These are phyloP conservation scores for Cercophora newfieldiana DNA, from an alignment of 495 filamentous ascomycete genomes.

Conservation along the genomic window DNA sequence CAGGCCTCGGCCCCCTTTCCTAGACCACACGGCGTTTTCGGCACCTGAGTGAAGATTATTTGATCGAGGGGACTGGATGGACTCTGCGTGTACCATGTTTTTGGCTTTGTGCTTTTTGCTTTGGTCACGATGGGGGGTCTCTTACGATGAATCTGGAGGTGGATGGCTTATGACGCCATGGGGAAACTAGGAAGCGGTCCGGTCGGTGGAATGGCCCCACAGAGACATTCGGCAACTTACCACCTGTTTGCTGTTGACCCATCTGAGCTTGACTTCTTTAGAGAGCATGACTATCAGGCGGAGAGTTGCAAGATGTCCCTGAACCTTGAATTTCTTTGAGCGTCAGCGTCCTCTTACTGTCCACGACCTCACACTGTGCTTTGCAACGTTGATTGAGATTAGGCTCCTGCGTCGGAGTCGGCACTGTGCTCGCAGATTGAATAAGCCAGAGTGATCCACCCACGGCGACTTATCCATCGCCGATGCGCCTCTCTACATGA, in stretches of 20 bases:
- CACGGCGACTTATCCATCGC: too few species aligned
- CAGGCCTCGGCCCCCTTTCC: conserved; percentile 10
- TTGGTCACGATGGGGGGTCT: conserved; percentile 5
- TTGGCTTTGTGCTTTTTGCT: conserved; percentile 14
- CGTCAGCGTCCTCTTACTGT: background rate
- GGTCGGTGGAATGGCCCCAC: background rate
- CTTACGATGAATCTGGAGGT: background rate
- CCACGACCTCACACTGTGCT: background rate
- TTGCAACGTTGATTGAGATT: background rate
- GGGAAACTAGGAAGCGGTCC: background rate
- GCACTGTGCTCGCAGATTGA: too few species aligned
- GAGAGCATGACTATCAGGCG: conserved; percentile 9
- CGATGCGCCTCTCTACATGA: too few species aligned
- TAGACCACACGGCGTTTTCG: conserved; percentile 22
- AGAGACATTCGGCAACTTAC: background rate
- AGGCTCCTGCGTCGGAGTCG: too few species aligned
- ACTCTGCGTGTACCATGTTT: conserved; percentile 22
- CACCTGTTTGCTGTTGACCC: background rate
- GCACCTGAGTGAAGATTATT: conserved; percentile 12
- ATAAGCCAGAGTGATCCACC: too few species aligned
- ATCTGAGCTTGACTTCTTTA: background rate
- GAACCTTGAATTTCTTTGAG: conserved; percentile 3
- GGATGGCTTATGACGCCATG: background rate
- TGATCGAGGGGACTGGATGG: conserved; percentile 21
- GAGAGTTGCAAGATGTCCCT: background rate